Base-by-base conservation (phyloP, 169 alveolate species). In the Plasmodium cynomolgi region DNA sequence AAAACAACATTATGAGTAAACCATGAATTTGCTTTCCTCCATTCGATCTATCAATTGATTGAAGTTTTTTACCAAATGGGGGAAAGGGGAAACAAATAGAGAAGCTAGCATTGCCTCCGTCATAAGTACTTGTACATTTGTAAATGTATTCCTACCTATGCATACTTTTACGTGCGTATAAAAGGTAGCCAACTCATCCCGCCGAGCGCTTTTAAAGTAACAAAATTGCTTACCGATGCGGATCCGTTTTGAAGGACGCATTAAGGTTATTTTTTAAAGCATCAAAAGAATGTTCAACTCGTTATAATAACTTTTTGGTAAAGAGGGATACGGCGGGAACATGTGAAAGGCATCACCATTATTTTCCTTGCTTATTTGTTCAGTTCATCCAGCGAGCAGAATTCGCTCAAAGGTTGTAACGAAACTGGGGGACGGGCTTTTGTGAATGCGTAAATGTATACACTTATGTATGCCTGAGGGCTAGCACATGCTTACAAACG, bases 401-500 rank as follows among this genome's bases (percentile, higher is more conserved):
- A 68, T 20, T 26, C 34, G 31, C 31, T 9, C 31, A 26, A 26
- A 68, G 77, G 37, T 26, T 68, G 77, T 26, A 26, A 29, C 34
- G 31, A 68, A 68, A 2, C n/a, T 29, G 23, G 15, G 37, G 31
- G 15, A 23, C 77, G 15, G 6, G 37, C 37, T 8, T 68, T 6
- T 68, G n/a, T 68, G 77, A 26, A 50, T 50, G 20, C 62, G 23
- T 50, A 50, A 50, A 77, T 81, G 39, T 47, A 81, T 82, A 54
- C 71, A 58, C 72, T 31, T 23, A 82, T n/a, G 37, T 82, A 82
- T 82, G 26, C 33, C 37, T 82, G 68, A 23, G 77, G 33, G 68
- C 58, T 11, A 8, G 77, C 41, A 6, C 33, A 34, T 41, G 79
- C 77, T 26, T 84, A 56, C 50, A 39, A 75, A 41, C 39, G 91